phyloP scores from a whole-genome alignment of 306 rosid genomes.

The Begonia peltatifolia region DNA sequence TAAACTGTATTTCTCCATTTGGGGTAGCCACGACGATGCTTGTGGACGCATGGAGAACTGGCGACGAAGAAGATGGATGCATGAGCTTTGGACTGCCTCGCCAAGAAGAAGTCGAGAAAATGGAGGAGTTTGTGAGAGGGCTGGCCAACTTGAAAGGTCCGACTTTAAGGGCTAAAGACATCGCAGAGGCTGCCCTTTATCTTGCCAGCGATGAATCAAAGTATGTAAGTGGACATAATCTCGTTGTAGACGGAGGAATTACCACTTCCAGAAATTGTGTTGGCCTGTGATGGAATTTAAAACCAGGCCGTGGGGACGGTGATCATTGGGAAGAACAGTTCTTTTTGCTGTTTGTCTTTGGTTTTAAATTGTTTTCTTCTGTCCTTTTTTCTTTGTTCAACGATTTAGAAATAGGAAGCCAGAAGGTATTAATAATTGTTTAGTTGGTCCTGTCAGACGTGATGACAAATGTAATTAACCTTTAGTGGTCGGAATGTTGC shows the following conservation, averaged over 20 bases:
- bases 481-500: too few species aligned
- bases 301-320: too few species aligned
- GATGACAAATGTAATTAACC: too few species aligned
- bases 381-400: not conserved
- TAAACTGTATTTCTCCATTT: constrained; percentile 78
- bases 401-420: not conserved
- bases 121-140: constrained; percentile 76
- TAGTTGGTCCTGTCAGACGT: too few species aligned
- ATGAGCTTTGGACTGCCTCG: constrained; percentile 33
- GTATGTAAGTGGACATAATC: constrained; percentile 86
- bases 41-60: constrained; percentile 53
- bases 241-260: constrained; percentile 86
- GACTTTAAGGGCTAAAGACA: constrained; percentile 49
- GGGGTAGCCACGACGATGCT: constrained; percentile 91
- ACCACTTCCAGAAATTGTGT: constrained; percentile 70
- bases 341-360: too few species aligned
- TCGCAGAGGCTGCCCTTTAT: constrained; percentile 87
- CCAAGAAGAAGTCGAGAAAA: constrained; percentile 46
- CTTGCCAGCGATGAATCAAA: constrained; percentile 89
- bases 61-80: constrained; percentile 12
- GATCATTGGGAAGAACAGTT: too few species aligned
- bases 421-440: too few species aligned
- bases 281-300: constrained; percentile 19
- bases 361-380: not conserved
- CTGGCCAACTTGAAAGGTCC: constrained; percentile 57